A percentile compares a stretch with the other conserved stretches of the same genome.
phyloP scores from a whole-genome alignment of 2,329 filamentous ascomycete genomes.

The Nemania sp. region DNA sequence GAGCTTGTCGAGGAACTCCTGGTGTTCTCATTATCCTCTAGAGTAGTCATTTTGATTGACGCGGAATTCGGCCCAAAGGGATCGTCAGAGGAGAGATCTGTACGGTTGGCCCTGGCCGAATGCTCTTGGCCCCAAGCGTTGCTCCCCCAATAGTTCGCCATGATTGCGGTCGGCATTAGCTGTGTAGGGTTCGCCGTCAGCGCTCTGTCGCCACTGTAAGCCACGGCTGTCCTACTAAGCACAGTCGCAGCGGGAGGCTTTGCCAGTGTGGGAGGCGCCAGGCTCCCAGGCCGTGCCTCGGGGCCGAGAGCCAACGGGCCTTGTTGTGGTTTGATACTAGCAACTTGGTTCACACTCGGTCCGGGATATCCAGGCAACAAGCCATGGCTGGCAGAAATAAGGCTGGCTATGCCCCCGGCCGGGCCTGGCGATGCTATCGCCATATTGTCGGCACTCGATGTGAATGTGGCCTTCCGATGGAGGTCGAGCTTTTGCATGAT shows the following conservation, averaged over 20 bases:
- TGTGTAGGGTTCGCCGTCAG: conserved; percentile 68
- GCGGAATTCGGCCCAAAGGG: conserved; percentile 46
- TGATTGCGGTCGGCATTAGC: conserved; percentile 78
- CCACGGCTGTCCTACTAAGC: conserved; percentile 82
- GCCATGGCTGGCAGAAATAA: conserved; percentile 84
- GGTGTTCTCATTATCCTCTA: conserved; percentile 35
- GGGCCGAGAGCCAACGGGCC: conserved; percentile 45
- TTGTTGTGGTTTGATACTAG: conserved; percentile 41
- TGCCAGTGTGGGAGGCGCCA: conserved; percentile 82
- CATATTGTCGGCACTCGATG: conserved; percentile 47
- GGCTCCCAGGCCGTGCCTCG: conserved; percentile 59
- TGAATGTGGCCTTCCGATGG: conserved; percentile 75
- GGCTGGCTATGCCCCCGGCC: conserved; percentile 75
- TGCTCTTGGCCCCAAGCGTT: conserved; percentile 66
- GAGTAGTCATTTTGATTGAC: conserved; percentile 40
- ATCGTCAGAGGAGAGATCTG: conserved; percentile 38
- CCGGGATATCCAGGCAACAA: conserved; percentile 67
- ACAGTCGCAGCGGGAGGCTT: conserved; percentile 83
- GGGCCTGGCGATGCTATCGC: conserved; percentile 47
- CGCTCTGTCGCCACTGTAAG: conserved; percentile 76
- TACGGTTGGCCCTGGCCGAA: conserved; percentile 30
- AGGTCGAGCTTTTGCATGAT: conserved; percentile 94
- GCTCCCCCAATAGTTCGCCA: conserved; percentile 94
- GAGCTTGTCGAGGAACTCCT: conserved; percentile 34
- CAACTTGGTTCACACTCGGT: conserved; percentile 34